Conservation (phyloP, 257 asterid genomes). For the Capsicum rhomboideum region DNA sequence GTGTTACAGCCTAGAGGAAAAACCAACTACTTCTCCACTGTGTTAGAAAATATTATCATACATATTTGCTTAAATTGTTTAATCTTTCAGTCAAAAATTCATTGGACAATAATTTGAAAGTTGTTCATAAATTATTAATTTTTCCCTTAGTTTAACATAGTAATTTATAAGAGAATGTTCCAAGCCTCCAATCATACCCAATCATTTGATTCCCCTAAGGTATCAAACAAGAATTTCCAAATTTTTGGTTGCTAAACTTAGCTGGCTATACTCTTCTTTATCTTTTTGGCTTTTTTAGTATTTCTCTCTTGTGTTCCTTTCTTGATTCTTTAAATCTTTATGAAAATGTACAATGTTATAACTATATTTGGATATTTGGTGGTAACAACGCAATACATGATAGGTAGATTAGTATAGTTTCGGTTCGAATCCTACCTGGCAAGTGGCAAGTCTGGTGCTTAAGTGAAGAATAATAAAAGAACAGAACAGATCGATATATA, state of each 20-base stretch:
- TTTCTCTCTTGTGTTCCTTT: background rate
- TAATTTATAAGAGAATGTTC: background rate
- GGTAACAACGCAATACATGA: no score
- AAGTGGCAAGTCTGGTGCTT: no score
- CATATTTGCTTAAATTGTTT: background rate
- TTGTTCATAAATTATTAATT: background rate
- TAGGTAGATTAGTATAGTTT: no score
- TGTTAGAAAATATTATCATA: background rate
- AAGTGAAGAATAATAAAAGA: no score
- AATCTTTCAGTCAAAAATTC: background rate
- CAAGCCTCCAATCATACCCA: background rate
- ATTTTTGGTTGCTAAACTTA: background rate
- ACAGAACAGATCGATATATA: no score
- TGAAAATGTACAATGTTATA: background rate
- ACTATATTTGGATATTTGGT: no score
- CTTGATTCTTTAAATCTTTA: background rate
- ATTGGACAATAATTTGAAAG: background rate
- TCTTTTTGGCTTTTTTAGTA: background rate
- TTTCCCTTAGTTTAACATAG: background rate
- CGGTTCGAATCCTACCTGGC: no score
- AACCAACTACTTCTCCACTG: background rate
- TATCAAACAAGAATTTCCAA: background rate
- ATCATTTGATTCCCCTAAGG: background rate
- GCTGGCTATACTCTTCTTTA: background rate
- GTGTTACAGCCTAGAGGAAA: background rate